Percentiles rank a stretch among this genome's conserved stretches.
Conservation (phyloP, 129 eudicot genomes). For the Deinandra increscens region DNA sequence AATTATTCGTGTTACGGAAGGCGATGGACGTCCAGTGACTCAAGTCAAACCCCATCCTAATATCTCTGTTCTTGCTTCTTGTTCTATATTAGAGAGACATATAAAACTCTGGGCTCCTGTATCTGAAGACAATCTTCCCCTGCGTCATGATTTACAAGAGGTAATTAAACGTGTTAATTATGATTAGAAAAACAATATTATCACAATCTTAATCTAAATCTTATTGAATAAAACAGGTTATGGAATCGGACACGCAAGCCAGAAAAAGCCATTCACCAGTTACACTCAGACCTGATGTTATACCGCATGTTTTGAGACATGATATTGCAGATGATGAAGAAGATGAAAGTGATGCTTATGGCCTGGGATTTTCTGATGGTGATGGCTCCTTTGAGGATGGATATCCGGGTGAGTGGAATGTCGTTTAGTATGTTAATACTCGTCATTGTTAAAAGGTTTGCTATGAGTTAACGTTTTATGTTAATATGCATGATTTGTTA, state of each 20-base stretch:
- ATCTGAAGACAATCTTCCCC: constrained; percentile 44
- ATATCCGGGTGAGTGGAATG: constrained; percentile 52
- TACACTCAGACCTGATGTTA: constrained; percentile 63
- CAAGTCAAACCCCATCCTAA: constrained; percentile 72
- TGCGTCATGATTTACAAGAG: constrained; percentile 63
- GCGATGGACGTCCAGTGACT: constrained; percentile 65
- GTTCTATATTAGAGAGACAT: constrained; percentile 63
- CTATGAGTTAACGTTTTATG: neutral
- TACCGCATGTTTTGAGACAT: constrained; percentile 72
- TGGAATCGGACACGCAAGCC: constrained; percentile 55
- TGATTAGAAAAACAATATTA: neutral
- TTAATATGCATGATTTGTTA: neutral
- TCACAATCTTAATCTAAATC: neutral
- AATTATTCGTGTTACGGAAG: constrained; percentile 65
- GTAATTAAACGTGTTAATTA: constrained; percentile 28
- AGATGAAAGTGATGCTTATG: no score
- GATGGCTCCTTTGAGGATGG: constrained; percentile 41
- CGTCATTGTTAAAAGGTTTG: neutral
- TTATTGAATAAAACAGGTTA: constrained; percentile 10
- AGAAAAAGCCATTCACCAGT: constrained; percentile 57
- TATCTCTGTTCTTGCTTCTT: constrained; percentile 66
- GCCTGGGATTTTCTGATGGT: neutral
- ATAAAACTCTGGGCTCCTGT: constrained; percentile 77
- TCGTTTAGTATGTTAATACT: constrained; percentile 17
- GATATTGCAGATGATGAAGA: constrained; percentile 52